These are phyloP conservation scores for Hortiboletus campestris DNA, from an alignment of 768 basidiomycete species.

Conservation along the genomic window DNA sequence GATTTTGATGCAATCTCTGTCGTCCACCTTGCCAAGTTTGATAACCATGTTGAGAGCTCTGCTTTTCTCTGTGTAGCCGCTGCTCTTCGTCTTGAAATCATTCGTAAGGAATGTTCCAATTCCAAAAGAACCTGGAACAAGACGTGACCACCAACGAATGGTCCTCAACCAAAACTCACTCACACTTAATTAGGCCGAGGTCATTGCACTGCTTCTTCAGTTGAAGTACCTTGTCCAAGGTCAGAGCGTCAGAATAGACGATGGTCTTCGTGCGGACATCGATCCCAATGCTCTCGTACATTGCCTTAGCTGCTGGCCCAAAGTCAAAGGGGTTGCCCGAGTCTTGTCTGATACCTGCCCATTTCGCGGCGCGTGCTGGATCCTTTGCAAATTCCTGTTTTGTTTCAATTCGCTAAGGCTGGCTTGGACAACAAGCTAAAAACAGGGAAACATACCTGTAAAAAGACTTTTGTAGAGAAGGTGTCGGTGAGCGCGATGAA, in stretches of 20 bases:
- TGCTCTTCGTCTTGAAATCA: constrained; percentile 61
- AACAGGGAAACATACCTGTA: constrained; percentile 49
- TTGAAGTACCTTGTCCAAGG: constrained; percentile 64
- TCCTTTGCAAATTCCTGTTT: constrained; percentile 57
- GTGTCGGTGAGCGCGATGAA: constrained; percentile 92
- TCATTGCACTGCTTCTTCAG: constrained; percentile 72
- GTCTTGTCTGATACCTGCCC: constrained; percentile 89
- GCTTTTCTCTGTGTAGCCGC: constrained; percentile 55
- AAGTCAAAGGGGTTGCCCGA: constrained; percentile 89
- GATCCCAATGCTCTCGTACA: constrained; percentile 71
- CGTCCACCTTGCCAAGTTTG: constrained; percentile 77
- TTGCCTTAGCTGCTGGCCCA: constrained; percentile 65
- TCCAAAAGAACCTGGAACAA: constrained; percentile 72
- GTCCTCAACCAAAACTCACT: constrained; percentile 2
- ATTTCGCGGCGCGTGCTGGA: constrained; percentile 60
- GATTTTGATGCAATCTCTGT: constrained; percentile 83
- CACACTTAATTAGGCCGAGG: constrained; percentile 63
- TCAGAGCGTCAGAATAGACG: constrained; percentile 82
- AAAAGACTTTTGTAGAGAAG: constrained; percentile 85
- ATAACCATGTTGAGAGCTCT: constrained; percentile 93
- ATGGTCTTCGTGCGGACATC: constrained; percentile 64
- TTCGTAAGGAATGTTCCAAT: constrained; percentile 94
- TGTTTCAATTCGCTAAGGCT: not conserved
- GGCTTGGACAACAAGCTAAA: not conserved
- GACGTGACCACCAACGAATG: not conserved